Base-by-base conservation (phyloP, 306 rosid species). In the Hippophae rhamnoides region DNA sequence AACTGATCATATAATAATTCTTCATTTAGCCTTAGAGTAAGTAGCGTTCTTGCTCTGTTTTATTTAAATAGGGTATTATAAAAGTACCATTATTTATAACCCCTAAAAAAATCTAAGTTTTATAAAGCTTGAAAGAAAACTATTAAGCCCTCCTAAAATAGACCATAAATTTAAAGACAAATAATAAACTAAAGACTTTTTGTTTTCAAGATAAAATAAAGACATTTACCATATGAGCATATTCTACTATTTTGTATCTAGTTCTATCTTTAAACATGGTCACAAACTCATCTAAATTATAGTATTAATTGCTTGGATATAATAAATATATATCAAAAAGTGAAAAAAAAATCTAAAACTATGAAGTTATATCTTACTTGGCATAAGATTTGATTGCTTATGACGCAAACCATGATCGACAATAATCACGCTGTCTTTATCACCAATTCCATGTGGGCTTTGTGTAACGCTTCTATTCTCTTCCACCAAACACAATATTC, bases 351-450 rank as follows among this genome's bases (percentile, higher is more conserved):
- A 60, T 50, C 46, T 55, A 43, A 41, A 41, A 54, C 41, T 49
- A 51, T 18, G 38, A 42, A 48, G 38, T 52, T 10, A 12, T 14
- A 47, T 58, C 96, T 79, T 78, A 92, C 99, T 72, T 47, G 87
- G 86, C 96, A 92, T 78, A 69, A 79, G 70, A 71, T 92, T 92
- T 13, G 96, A 85, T 64, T 92, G 96, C 81, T 64, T 78, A 47
- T 95, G 95, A 54, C 95, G 94, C 1, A 95, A 92, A 43, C 99
- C 99, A 13, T 88, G 99, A 80, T 92, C 96, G 63, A 92, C 93
- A 67, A 92, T 85, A 46, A 92, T 75, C 67, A 92, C 69, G 10
- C 83, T 93, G 53, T 92, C 95, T 62, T 62, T 68, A 4, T 42
- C 67, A 47, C 85, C 75, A 65, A 92, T 72, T 54, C 68, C 78